phyloP scores from a whole-genome alignment of 805 yeast genomes.

The Lachancea thermotolerans region DNA sequence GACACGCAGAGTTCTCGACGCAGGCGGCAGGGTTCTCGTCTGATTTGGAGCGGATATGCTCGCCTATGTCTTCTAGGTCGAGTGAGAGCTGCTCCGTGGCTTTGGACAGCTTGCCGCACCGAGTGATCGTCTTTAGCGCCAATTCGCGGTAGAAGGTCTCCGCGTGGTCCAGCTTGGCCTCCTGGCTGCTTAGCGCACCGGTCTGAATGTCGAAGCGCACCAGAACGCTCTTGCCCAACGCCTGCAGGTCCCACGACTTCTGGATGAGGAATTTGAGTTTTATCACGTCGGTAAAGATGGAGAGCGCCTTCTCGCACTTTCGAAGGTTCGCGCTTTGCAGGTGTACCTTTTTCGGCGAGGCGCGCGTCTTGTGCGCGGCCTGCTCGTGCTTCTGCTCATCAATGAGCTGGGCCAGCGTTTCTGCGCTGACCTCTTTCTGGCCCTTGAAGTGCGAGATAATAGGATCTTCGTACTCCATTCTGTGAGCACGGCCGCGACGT shows the following conservation, averaged over 20 bases:
- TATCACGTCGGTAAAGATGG: conserved; percentile 23
- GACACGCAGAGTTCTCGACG: conserved; percentile 42
- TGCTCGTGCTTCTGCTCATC: conserved; percentile 6
- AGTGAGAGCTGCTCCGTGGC: conserved; percentile 15
- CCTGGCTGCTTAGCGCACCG: neutral
- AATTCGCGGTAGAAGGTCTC: conserved; percentile 46
- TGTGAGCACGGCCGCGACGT: neutral
- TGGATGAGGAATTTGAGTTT: conserved; percentile 22
- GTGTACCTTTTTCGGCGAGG: neutral
- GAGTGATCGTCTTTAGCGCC: conserved; percentile 46
- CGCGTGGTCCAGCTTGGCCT: conserved; percentile 2
- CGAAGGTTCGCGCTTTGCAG: conserved; percentile 12
- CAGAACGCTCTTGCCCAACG: conserved; percentile 24
- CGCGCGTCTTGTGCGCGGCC: neutral
- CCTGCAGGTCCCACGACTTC: conserved; percentile 31
- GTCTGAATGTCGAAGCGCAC: conserved; percentile 20
- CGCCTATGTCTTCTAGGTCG: conserved; percentile 13
- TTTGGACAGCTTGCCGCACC: conserved; percentile 36
- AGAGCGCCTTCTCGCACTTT: conserved; percentile 24
- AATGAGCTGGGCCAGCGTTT: conserved; percentile 5
- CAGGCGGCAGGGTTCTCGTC: conserved; percentile 23
- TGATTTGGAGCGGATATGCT: conserved; percentile 20
- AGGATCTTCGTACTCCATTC: conserved; percentile 11
- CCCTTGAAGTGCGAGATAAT: conserved; percentile 10
- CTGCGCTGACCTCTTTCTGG: conserved; percentile 6